phyloP scores from a whole-genome alignment of 805 yeast genomes.

The Kodamaea kaohsiungensis region DNA sequence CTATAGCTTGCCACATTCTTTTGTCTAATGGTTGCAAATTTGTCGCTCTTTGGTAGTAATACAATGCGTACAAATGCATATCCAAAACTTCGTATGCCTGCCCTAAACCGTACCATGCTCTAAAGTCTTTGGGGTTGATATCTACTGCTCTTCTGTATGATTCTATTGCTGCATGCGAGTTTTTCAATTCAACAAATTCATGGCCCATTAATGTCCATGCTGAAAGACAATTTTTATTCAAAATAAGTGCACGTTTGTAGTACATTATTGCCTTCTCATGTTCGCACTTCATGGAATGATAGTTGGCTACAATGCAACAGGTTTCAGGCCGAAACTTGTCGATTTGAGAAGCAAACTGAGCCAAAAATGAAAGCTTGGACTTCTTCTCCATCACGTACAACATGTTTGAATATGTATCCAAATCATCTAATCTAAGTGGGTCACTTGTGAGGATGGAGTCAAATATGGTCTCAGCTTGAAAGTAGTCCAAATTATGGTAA shows the following conservation, averaged over 20 bases:
- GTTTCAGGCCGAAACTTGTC: constrained; percentile 93
- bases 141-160: constrained; percentile 92
- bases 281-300: constrained; percentile 86
- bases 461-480: constrained; percentile 74
- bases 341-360: constrained; percentile 78
- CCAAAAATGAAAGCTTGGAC: constrained; percentile 79
- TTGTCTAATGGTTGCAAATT: constrained; percentile 84
- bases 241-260: constrained; percentile 82
- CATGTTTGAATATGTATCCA: constrained; percentile 93
- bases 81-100: constrained; percentile 97
- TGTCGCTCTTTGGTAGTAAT: constrained; percentile 90
- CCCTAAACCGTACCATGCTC: constrained; percentile 98
- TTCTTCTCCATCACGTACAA: constrained; percentile 90
- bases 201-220: constrained; percentile 99
- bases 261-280: constrained; percentile 95
- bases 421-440: constrained; percentile 85
- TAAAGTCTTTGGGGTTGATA: constrained; percentile 80
- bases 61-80: constrained; percentile 89
- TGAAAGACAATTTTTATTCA: constrained; percentile 76
- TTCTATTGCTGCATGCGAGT: constrained; percentile 97
- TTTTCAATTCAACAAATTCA: constrained; percentile 93
- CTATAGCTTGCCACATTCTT: constrained; percentile 96
- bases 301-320: constrained; percentile 91
- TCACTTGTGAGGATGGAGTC: constrained; percentile 72
- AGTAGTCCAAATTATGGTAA: constrained; percentile 84